Percentiles rank a stretch among this genome's conserved stretches.
Evolutionary conservation across 345 rosid species (phyloP).

Genomic region (Salix brachista): DNA sequence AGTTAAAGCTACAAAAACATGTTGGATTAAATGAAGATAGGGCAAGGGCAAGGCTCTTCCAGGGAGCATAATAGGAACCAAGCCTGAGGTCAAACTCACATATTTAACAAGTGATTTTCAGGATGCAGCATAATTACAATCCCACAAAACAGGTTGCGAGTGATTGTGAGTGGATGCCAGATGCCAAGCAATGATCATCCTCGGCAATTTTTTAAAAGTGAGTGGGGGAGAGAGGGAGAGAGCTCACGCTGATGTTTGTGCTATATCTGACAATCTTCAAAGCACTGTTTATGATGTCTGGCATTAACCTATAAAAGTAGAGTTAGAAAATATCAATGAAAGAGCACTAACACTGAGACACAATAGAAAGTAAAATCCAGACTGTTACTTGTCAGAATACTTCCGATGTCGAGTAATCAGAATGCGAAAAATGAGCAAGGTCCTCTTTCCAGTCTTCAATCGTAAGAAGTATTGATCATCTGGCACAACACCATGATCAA

Average conservation of each 20-base stretch:
- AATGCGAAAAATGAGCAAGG: slow-evolving; percentile 63
- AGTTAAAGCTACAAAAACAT: too few relatives aligned
- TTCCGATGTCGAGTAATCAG: slow-evolving; percentile 80
- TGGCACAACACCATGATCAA: slow-evolving; percentile 34
- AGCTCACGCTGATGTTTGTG: slow-evolving; percentile 53
- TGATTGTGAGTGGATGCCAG: background rate
- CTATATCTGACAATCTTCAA: slow-evolving; percentile 54
- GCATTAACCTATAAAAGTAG: slow-evolving; percentile 57
- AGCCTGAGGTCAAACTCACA: too few relatives aligned
- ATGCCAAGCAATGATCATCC: slow-evolving; percentile 11
- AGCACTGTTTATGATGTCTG: slow-evolving; percentile 57
- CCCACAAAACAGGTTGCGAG: background rate
- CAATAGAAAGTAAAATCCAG: background rate
- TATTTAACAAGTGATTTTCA: too few relatives aligned
- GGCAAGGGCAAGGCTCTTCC: too few relatives aligned
- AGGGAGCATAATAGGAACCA: too few relatives aligned
- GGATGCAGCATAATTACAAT: too few relatives aligned
- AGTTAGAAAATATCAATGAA: background rate
- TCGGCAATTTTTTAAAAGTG: background rate
- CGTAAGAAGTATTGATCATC: slow-evolving; percentile 46
- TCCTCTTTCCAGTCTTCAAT: slow-evolving; percentile 72
- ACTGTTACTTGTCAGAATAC: slow-evolving; percentile 67
- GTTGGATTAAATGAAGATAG: too few relatives aligned
- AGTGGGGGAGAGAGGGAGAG: background rate
- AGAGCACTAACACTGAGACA: background rate